Conservation (phyloP, 2,329 filamentous ascomycete genomes). For the Diplocarpon mali region DNA sequence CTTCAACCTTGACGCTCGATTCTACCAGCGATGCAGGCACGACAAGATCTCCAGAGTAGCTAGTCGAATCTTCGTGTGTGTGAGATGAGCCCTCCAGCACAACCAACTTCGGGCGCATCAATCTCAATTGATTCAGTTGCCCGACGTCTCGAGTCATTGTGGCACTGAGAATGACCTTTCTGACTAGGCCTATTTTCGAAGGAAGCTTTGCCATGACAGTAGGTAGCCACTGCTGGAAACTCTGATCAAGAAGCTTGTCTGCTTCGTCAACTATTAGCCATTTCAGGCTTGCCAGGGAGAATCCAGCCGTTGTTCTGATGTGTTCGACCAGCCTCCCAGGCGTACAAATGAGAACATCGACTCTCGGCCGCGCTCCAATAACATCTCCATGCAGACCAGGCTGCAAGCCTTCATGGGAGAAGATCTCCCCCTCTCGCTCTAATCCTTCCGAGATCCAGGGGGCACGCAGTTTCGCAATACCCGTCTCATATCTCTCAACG, state of each 20-base stretch:
- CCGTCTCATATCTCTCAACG: conserved; percentile 43
- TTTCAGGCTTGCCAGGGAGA: conserved; percentile 63
- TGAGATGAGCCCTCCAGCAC: conserved; percentile 47
- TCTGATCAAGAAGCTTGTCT: conserved; percentile 81
- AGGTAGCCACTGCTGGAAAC: conserved; percentile 83
- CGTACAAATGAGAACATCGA: conserved; percentile 85
- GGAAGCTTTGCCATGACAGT: conserved; percentile 52
- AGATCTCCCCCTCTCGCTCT: conserved; percentile 29
- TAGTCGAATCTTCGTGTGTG: conserved; percentile 16
- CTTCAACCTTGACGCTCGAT: conserved; percentile 54
- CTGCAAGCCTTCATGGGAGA: conserved; percentile 27
- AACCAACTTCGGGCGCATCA: conserved; percentile 65
- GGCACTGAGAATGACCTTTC: conserved; percentile 81
- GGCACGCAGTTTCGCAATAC: conserved; percentile 30
- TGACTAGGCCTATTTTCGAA: conserved; percentile 33
- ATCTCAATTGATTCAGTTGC: conserved; percentile 60
- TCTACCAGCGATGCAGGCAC: conserved; percentile 56
- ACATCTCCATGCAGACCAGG: conserved; percentile 49
- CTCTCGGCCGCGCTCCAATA: conserved; percentile 53
- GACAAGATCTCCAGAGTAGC: conserved; percentile 32
- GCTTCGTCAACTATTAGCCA: conserved; percentile 94
- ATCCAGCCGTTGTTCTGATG: conserved; percentile 71
- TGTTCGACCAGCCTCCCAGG: conserved; percentile 89
- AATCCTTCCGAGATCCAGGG: conserved; percentile 29
- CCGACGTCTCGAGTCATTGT: conserved; percentile 85